These are phyloP conservation scores for Aechmea fasciata DNA, from an alignment of 176 grass and related monocot species.

Conservation along the genomic window DNA sequence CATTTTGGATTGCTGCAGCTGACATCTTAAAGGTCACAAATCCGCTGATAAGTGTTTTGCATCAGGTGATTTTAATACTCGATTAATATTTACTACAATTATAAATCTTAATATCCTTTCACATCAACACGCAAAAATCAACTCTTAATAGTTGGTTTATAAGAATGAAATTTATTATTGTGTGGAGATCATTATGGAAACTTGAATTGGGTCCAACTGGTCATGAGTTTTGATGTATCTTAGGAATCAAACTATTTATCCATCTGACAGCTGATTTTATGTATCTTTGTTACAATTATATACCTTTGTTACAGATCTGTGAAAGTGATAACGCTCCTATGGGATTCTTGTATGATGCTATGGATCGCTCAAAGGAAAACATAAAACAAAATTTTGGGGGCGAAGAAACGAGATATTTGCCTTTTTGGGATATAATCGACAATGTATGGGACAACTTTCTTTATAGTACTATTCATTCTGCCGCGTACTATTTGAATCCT, in stretches of 20 bases:
- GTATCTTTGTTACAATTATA: too few relatives aligned
- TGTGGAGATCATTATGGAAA: too few relatives aligned
- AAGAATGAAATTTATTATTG: too few relatives aligned
- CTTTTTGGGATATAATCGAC: constrained; percentile 48
- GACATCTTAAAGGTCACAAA: constrained; percentile 48
- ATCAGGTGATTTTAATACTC: neutral
- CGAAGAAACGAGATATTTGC: constrained; percentile 27
- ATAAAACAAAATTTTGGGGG: constrained; percentile 35
- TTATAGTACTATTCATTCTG: constrained; percentile 62
- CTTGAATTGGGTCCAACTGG: too few relatives aligned
- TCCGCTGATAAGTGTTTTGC: constrained; percentile 49
- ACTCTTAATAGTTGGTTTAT: too few relatives aligned
- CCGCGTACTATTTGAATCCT: constrained; percentile 65
- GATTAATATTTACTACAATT: too few relatives aligned
- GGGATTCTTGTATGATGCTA: constrained; percentile 61
- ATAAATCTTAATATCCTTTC: too few relatives aligned
- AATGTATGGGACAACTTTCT: constrained; percentile 61
- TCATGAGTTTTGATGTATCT: too few relatives aligned
- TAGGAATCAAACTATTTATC: too few relatives aligned
- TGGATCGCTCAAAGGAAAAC: constrained; percentile 64
- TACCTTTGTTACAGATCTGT: constrained; percentile 7
- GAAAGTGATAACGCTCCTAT: constrained; percentile 40
- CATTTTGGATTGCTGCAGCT: constrained; percentile 59
- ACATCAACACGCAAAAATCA: too few relatives aligned
- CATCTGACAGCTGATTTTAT: too few relatives aligned